A percentile compares a stretch with the other conserved stretches of the same genome.
Conservation (phyloP, 495 filamentous ascomycete genomes). For the Trypethelium eluteriae region DNA sequence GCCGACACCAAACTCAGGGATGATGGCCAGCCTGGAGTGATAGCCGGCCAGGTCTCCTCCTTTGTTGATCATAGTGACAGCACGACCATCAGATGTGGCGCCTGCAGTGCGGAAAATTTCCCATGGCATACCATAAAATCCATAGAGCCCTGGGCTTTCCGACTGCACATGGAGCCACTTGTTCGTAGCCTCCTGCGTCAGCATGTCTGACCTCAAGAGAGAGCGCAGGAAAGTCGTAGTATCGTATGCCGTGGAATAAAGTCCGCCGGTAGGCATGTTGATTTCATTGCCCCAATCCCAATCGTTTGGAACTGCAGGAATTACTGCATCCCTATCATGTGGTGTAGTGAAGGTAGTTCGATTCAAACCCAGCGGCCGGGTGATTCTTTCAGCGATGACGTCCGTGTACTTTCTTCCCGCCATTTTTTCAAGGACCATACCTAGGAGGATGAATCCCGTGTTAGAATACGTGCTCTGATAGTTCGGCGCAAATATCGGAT, state of each 20-base stretch:
- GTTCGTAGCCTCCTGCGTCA: constrained; percentile 20
- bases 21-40: constrained; percentile 23
- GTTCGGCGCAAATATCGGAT: constrained; percentile 34
- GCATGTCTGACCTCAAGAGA: constrained; percentile 19
- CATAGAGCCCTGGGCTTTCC: constrained; percentile 20
- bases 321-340: constrained; percentile 30
- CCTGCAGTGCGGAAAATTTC: constrained; percentile 33
- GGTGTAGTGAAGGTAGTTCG: constrained; percentile 26
- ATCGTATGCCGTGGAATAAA: constrained; percentile 32
- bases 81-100: constrained; percentile 25
- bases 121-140: constrained; percentile 36
- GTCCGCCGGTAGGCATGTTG: constrained; percentile 31
- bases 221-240: constrained; percentile 30
- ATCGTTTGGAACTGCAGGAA: constrained; percentile 28
- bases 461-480: constrained; percentile 35
- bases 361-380: constrained; percentile 30
- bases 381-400: constrained; percentile 32
- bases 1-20: constrained; percentile 35
- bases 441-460: constrained; percentile 31
- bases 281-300: constrained; percentile 33
- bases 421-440: constrained; percentile 30
- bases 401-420: constrained; percentile 27
- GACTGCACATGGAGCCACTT: constrained; percentile 33
- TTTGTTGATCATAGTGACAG: constrained; percentile 33
- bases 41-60: constrained; percentile 31